These are phyloP conservation scores for Huntiella savannae DNA, from an alignment of 2,329 filamentous ascomycete species.

Conservation along the genomic window DNA sequence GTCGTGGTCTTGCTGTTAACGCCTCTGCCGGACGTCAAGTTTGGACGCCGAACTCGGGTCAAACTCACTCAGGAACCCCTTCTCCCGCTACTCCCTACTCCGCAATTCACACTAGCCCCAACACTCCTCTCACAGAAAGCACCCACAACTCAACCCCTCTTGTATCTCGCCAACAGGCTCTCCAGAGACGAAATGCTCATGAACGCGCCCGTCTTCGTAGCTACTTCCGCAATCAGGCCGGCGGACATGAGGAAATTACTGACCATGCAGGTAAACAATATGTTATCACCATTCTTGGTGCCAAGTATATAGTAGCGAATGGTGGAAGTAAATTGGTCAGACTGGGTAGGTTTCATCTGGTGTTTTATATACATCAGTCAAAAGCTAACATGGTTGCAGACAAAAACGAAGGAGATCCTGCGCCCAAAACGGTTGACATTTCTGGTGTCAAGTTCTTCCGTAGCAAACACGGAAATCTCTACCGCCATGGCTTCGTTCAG, in stretches of 20 bases:
- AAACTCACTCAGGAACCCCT: slow-evolving; percentile 15
- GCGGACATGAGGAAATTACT: not conserved
- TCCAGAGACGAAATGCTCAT: not conserved
- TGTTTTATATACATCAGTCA: slow-evolving; percentile 20
- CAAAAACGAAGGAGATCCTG: slow-evolving; percentile 27
- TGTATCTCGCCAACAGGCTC: slow-evolving; percentile 13
- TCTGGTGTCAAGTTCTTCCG: slow-evolving; percentile 68
- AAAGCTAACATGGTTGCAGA: slow-evolving; percentile 33
- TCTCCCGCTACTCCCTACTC: slow-evolving; percentile 23
- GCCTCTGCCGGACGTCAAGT: slow-evolving; percentile 16
- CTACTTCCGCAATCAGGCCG: slow-evolving; percentile 3
- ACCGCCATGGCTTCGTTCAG: slow-evolving; percentile 56
- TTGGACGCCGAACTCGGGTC: slow-evolving; percentile 12
- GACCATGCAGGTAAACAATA: slow-evolving; percentile 8
- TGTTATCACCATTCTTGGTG: slow-evolving; percentile 36
- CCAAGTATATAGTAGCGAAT: slow-evolving; percentile 53
- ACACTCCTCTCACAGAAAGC: slow-evolving; percentile 68
- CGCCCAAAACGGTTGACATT: slow-evolving; percentile 53
- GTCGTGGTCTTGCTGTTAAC: slow-evolving; percentile 13
- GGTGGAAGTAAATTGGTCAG: slow-evolving; percentile 71
- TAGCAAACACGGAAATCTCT: slow-evolving; percentile 75
- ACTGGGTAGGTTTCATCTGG: slow-evolving; percentile 37
- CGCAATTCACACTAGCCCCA: slow-evolving; percentile 56
- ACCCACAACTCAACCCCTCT: slow-evolving; percentile 29
- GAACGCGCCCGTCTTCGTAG: slow-evolving; percentile 5